Conservation (phyloP, 2,329 filamentous ascomycete species). For the Pleoardoris graminearum region DNA sequence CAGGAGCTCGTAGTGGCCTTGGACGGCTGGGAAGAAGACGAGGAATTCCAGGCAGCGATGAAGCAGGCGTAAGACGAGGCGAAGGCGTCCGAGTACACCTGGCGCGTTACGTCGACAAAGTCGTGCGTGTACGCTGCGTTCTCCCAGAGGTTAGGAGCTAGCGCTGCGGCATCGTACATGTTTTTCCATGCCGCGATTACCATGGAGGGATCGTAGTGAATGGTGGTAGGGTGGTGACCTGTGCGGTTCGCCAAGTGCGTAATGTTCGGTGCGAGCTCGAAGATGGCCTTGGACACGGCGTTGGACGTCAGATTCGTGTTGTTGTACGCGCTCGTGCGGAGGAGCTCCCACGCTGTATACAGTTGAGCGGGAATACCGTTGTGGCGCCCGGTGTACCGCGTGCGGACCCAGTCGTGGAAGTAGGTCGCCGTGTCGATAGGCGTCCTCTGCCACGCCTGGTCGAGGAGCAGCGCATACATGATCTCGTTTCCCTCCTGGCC, state of each 20-base stretch:
- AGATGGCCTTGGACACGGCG: slow-evolving; percentile 52
- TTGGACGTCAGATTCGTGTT: slow-evolving; percentile 51
- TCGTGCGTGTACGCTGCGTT: slow-evolving; percentile 53
- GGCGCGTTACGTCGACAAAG: slow-evolving; percentile 54
- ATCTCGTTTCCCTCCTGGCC: slow-evolving; percentile 59
- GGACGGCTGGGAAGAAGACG: slow-evolving; percentile 22
- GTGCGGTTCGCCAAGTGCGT: slow-evolving; percentile 47
- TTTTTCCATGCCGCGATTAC: slow-evolving; percentile 48
- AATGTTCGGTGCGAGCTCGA: slow-evolving; percentile 51
- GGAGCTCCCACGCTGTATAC: slow-evolving; percentile 53
- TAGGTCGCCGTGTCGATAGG: slow-evolving; percentile 52
- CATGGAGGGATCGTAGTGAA: slow-evolving; percentile 48
- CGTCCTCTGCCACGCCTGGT: slow-evolving; percentile 54
- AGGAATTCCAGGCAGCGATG: slow-evolving; percentile 34
- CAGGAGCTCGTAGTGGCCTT: too few relatives aligned
- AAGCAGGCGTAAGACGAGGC: slow-evolving; percentile 46
- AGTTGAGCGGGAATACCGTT: slow-evolving; percentile 29
- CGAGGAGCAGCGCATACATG: slow-evolving; percentile 56
- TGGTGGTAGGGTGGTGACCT: slow-evolving; percentile 48
- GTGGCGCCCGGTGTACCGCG: slow-evolving; percentile 44
- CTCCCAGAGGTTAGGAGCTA: slow-evolving; percentile 43
- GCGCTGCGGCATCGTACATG: slow-evolving; percentile 44
- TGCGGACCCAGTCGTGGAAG: slow-evolving; percentile 52
- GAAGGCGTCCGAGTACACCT: slow-evolving; percentile 55
- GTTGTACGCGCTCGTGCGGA: slow-evolving; percentile 54